phyloP scores from a whole-genome alignment of 2,329 filamentous ascomycete species.

The Macrophomina phaseolina region DNA sequence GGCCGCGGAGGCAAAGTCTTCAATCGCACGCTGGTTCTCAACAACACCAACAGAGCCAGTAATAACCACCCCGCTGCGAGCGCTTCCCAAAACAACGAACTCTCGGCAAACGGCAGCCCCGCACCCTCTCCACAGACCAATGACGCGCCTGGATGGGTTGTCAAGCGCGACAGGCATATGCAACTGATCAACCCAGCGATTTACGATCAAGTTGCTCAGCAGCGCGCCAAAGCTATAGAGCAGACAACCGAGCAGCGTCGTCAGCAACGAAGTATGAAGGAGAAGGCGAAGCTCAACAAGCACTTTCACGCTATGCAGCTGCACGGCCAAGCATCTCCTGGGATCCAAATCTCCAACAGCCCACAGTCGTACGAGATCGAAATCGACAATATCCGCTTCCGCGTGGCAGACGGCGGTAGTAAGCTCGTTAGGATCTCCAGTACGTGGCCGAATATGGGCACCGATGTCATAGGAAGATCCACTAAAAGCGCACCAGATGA shows the following conservation, averaged over 20 bases:
- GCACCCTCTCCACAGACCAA: conserved; percentile 16
- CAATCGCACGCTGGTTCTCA: conserved; percentile 70
- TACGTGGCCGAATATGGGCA: conserved; percentile 60
- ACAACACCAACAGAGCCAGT: conserved; percentile 43
- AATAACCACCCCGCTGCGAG: background rate
- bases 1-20: conserved; percentile 46
- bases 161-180: conserved; percentile 75
- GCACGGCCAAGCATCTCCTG: background rate
- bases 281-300: conserved; percentile 64
- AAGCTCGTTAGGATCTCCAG: conserved; percentile 78
- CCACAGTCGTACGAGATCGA: conserved; percentile 62
- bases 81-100: conserved; percentile 28
- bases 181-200: conserved; percentile 83
- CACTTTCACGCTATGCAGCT: conserved; percentile 44
- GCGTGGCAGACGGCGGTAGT: conserved; percentile 76
- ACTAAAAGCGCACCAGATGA: conserved; percentile 53
- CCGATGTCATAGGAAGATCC: background rate
- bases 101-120: background rate
- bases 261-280: conserved; percentile 59
- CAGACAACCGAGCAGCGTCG: conserved; percentile 67
- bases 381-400: conserved; percentile 75
- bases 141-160: conserved; percentile 62
- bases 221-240: conserved; percentile 73
- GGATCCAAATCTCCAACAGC: background rate
- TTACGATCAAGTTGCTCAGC: conserved; percentile 75